Conservation (phyloP, 371 early-diverging fungal genomes). For the Apophysomyces trapeziformis region DNA sequence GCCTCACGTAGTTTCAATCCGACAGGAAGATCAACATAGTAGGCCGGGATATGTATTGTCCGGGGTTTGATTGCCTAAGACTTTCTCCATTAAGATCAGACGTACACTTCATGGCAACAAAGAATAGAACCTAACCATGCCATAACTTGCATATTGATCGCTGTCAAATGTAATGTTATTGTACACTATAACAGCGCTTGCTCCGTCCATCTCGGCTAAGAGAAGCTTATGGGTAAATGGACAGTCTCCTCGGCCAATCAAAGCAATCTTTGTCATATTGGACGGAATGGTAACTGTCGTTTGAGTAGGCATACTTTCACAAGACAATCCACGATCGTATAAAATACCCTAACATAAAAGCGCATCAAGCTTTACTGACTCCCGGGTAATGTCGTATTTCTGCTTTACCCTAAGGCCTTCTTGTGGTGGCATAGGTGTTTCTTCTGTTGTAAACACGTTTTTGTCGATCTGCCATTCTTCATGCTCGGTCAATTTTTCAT, state of each 20-base stretch:
- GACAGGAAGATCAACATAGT: constrained; percentile 25
- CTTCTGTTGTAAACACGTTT: constrained; percentile 9
- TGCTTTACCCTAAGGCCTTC: constrained; percentile 24
- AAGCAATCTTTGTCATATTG: constrained; percentile 28
- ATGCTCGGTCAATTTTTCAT: constrained; percentile 7
- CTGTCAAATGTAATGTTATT: constrained; percentile 28
- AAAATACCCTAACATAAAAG: constrained; percentile 20
- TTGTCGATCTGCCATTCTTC: constrained; percentile 25
- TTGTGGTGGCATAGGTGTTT: constrained; percentile 21
- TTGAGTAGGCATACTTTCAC: not conserved
- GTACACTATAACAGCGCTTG: constrained; percentile 35
- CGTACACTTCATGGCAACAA: too few species aligned
- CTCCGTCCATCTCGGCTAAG: constrained; percentile 36
- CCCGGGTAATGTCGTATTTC: too few species aligned
- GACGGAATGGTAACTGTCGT: not conserved
- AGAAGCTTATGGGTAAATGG: constrained; percentile 32
- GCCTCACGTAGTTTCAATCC: constrained; percentile 26
- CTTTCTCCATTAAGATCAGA: too few species aligned
- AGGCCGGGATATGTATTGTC: constrained; percentile 33
- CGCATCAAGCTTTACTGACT: too few species aligned
- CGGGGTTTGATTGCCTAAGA: constrained; percentile 28
- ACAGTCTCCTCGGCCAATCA: constrained; percentile 34
- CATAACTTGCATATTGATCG: constrained; percentile 14
- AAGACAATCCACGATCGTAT: constrained; percentile 29
- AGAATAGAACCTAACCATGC: constrained; percentile 19